phyloP scores from a whole-genome alignment of 2,329 filamentous ascomycete species.

The Drechslerella stenobrocha region DNA sequence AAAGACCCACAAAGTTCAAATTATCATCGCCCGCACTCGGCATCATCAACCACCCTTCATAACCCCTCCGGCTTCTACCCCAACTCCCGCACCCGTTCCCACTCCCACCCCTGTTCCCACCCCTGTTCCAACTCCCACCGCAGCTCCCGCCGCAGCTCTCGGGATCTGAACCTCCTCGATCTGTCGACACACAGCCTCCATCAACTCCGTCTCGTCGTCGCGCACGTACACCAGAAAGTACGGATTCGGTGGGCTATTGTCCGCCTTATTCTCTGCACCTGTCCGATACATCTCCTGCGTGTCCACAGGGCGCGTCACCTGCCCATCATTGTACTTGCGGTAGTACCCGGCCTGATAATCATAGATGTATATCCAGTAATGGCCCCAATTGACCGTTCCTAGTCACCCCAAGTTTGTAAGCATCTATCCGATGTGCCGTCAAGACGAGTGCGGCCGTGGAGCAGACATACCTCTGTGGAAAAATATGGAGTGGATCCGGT shows the following conservation, averaged over 20 bases:
- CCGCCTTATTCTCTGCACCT: slow-evolving; percentile 61
- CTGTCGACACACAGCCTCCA: slow-evolving; percentile 52
- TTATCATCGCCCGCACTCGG: no score
- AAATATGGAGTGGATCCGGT: slow-evolving; percentile 87
- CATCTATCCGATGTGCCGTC: background rate
- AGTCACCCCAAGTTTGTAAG: background rate
- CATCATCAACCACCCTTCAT: no score
- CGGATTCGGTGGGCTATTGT: slow-evolving; percentile 69
- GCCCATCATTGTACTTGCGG: slow-evolving; percentile 92
- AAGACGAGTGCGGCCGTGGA: background rate
- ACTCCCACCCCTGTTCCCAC: no score
- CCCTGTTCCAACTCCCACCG: no score
- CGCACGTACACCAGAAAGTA: slow-evolving; percentile 84
- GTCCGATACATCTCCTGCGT: slow-evolving; percentile 68
- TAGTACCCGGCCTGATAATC: slow-evolving; percentile 81
- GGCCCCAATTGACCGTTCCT: slow-evolving; percentile 69
- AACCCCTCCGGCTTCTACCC: no score
- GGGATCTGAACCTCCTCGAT: slow-evolving; percentile 30
- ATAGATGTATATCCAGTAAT: slow-evolving; percentile 96
- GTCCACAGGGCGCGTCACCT: slow-evolving; percentile 70
- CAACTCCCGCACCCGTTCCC: no score
- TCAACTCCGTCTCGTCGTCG: slow-evolving; percentile 61
- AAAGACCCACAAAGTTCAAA: no score
- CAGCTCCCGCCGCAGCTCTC: background rate
- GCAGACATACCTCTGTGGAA: slow-evolving; percentile 73